A percentile compares a stretch with the other conserved stretches of the same genome.
These are phyloP conservation scores for Pythium aristosporum DNA, from an alignment of 352 stramenopile species.

Conservation along the genomic window DNA sequence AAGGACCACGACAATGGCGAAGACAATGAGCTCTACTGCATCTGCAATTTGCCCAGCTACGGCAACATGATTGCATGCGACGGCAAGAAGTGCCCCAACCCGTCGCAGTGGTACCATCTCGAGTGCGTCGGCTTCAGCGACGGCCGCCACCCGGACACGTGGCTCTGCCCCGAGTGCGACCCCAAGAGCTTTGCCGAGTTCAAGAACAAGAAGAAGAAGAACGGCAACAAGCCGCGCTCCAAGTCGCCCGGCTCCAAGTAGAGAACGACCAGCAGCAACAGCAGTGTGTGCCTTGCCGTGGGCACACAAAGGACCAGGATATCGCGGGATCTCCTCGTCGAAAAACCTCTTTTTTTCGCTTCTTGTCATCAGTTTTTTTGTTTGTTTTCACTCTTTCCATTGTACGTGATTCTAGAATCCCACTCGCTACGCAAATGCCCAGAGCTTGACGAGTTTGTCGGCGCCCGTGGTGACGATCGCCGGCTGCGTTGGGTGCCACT, in stretches of 20 bases:
- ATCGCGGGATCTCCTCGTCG: not conserved
- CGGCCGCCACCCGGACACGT: constrained; percentile 80
- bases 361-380: constrained; percentile 9
- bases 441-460: constrained; percentile 71
- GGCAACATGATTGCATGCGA: constrained; percentile 90
- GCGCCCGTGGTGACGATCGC: constrained; percentile 60
- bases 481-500: constrained; percentile 59
- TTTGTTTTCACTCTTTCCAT: not conserved
- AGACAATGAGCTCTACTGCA: constrained; percentile 88
- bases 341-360: constrained; percentile 18
- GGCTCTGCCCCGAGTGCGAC: constrained; percentile 85
- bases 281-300: no score
- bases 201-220: constrained; percentile 88
- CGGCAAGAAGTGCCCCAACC: constrained; percentile 85
- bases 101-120: constrained; percentile 87
- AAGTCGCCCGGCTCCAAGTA: constrained; percentile 76
- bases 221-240: constrained; percentile 53
- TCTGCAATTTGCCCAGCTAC: constrained; percentile 85
- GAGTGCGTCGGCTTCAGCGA: constrained; percentile 84
- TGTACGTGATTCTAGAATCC: no score
- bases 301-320: no score
- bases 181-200: constrained; percentile 76
- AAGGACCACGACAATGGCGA: constrained; percentile 68
- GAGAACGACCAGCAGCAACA: constrained; percentile 2
- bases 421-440: constrained; percentile 34